These are phyloP conservation scores for Colletotrichum spinosum DNA, from an alignment of 2,329 filamentous ascomycete species.

Conservation along the genomic window DNA sequence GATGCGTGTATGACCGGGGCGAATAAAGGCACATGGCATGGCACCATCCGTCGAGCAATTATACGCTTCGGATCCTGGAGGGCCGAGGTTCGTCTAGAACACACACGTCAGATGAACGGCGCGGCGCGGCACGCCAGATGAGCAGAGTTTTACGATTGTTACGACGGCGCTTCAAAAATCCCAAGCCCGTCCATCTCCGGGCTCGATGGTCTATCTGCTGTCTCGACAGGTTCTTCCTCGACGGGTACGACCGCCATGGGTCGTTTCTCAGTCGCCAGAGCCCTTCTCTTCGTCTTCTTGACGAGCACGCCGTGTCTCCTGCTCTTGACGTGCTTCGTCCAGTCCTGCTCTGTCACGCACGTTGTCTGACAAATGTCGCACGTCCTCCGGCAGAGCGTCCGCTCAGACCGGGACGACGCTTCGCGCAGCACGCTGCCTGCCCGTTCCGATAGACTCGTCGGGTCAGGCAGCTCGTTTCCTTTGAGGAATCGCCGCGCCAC, in stretches of 20 bases:
- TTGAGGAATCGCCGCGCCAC: constrained; percentile 74
- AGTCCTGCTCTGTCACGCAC: constrained; percentile 64
- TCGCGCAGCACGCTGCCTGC: constrained; percentile 68
- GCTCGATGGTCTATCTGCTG: constrained; percentile 18
- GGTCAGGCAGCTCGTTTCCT: constrained; percentile 63
- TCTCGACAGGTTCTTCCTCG: neutral
- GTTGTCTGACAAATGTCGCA: constrained; percentile 82
- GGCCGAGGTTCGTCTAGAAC: constrained; percentile 6
- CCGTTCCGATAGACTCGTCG: constrained; percentile 59
- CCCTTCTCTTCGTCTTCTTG: constrained; percentile 51
- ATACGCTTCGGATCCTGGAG: neutral
- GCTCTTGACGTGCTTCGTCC: constrained; percentile 53
- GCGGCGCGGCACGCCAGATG: constrained; percentile 1
- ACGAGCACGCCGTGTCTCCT: constrained; percentile 48
- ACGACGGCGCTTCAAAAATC: constrained; percentile 22
- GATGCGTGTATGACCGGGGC: no score
- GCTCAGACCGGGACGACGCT: constrained; percentile 58
- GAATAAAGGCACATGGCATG: no score
- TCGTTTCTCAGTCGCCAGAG: constrained; percentile 45
- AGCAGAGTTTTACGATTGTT: constrained; percentile 12
- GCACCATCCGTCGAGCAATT: no score
- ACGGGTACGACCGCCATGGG: constrained; percentile 29
- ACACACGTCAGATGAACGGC: constrained; percentile 22
- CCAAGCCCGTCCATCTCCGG: constrained; percentile 19
- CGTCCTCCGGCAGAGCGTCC: constrained; percentile 66